These are phyloP conservation scores for Parsonsia alboflavescens DNA, from an alignment of 257 asterid genomes.

Conservation along the genomic window DNA sequence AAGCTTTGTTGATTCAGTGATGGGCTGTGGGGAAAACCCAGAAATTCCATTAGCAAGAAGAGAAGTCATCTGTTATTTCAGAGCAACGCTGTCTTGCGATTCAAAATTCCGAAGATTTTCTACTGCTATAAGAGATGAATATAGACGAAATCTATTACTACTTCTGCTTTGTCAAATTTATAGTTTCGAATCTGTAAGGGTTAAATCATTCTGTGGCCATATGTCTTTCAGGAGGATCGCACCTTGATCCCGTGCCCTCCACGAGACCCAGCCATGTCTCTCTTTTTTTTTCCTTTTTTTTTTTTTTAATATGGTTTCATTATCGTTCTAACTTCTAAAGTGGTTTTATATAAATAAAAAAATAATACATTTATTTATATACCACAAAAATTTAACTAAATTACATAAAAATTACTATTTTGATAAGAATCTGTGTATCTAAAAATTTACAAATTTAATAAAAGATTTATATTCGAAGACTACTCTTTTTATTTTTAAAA, in stretches of 20 bases:
- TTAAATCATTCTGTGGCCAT: conserved; percentile 22
- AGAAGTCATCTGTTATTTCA: conserved; percentile 51
- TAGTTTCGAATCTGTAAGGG: conserved; percentile 4
- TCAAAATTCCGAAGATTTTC: neutral
- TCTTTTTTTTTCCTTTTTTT: neutral
- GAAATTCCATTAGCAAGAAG: conserved; percentile 66
- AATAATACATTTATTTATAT: too few species aligned
- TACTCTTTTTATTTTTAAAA: too few species aligned
- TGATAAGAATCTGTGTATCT: too few species aligned
- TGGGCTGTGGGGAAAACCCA: conserved; percentile 43
- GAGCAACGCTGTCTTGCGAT: neutral
- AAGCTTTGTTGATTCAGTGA: conserved; percentile 28
- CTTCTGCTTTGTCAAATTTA: neutral
- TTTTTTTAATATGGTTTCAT: too few species aligned
- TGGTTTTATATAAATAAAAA: too few species aligned
- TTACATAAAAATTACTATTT: too few species aligned
- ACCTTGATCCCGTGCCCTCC: conserved; percentile 47
- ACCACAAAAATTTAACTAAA: too few species aligned
- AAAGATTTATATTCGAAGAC: too few species aligned
- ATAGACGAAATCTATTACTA: neutral
- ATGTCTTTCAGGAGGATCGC: conserved; percentile 21
- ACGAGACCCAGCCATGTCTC: neutral
- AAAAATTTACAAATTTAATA: too few species aligned
- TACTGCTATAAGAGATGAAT: neutral
- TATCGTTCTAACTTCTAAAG: too few species aligned